Conservation (phyloP, 805 yeast species). For the Candida tammaniensis region DNA sequence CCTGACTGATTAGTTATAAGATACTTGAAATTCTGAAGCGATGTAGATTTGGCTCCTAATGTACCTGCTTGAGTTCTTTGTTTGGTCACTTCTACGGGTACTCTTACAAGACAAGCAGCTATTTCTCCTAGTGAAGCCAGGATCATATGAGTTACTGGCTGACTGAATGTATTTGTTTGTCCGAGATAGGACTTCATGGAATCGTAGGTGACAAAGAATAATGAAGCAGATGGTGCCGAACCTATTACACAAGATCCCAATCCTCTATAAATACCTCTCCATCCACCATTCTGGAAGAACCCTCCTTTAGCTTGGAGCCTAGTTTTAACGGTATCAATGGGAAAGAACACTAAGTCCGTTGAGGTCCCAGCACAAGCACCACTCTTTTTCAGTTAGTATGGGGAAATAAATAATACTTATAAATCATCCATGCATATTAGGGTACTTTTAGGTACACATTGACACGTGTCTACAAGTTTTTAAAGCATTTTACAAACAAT, state of each 20-base stretch:
- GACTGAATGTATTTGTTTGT: conserved; percentile 13
- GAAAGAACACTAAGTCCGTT: conserved; percentile 91
- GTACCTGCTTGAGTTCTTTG: conserved; percentile 77
- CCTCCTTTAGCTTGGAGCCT: conserved; percentile 95
- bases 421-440: too few relatives aligned
- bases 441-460: too few relatives aligned
- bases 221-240: conserved; percentile 72
- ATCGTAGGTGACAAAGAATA: conserved; percentile 73
- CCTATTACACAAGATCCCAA: conserved; percentile 92
- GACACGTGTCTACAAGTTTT: too few relatives aligned
- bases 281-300: conserved; percentile 89
- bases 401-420: too few relatives aligned
- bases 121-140: conserved; percentile 89
- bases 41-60: conserved; percentile 46
- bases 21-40: conserved; percentile 64
- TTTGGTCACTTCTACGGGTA: conserved; percentile 95
- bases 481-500: conserved; percentile 13
- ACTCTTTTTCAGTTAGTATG: conserved; percentile 31
- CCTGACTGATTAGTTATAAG: conserved; percentile 65
- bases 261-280: conserved; percentile 86
- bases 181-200: conserved; percentile 46
- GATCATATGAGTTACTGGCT: conserved; percentile 67
- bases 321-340: conserved; percentile 93
- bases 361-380: conserved; percentile 98
- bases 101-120: conserved; percentile 90